A percentile compares a stretch with the other conserved stretches of the same genome.
Evolutionary conservation across 768 basidiomycete species (phyloP).

Genomic region (Mycena capillaripes): DNA sequence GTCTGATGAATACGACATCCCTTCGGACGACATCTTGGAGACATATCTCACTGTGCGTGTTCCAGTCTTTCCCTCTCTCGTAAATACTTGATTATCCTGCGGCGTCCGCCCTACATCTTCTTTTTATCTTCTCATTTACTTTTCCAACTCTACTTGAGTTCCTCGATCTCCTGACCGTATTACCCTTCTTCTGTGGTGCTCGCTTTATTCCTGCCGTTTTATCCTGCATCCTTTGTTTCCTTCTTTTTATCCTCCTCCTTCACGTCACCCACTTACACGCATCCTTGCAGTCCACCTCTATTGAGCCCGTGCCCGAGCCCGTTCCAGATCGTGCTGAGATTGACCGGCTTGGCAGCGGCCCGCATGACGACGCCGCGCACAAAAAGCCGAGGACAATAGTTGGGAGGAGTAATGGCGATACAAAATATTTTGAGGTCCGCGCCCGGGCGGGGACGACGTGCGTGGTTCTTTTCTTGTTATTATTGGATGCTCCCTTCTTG

Average conservation of each 20-base stretch:
- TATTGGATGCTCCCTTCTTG: background rate
- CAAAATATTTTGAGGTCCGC: background rate
- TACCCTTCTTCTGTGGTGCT: too few species aligned
- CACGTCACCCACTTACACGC: background rate
- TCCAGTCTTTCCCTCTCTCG: background rate
- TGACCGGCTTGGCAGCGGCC: background rate
- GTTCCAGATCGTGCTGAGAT: constrained; percentile 52
- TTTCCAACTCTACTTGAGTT: background rate
- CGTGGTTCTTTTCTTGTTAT: background rate
- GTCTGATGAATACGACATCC: constrained; percentile 44
- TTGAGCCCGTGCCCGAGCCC: constrained; percentile 48
- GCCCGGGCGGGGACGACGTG: background rate
- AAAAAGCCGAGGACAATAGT: background rate
- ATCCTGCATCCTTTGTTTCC: too few species aligned
- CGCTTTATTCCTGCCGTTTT: background rate
- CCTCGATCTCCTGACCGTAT: too few species aligned
- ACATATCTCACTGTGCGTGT: constrained; percentile 29
- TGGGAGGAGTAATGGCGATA: too few species aligned
- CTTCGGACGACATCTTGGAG: background rate
- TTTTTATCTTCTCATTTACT: too few species aligned
- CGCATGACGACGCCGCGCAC: background rate
- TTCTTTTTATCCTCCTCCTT: too few species aligned
- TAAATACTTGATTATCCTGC: background rate
- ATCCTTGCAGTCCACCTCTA: constrained; percentile 5
- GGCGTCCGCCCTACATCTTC: background rate